These are phyloP conservation scores for Wallemia mellicola DNA, from an alignment of 1,284 basidiomycete genomes.

Conservation along the genomic window DNA sequence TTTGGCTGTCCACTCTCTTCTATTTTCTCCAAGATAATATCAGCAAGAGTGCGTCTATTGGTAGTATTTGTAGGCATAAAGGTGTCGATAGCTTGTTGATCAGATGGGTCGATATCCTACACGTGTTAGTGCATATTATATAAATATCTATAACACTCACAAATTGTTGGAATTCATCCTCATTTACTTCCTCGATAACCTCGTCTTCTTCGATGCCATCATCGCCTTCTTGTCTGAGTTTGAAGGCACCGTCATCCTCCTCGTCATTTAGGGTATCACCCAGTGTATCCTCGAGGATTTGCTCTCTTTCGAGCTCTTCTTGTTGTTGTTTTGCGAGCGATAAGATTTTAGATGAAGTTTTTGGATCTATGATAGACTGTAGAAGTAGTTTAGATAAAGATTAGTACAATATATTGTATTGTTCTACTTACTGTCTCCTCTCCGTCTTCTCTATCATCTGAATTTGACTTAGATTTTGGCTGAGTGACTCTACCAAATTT, in stretches of 20 bases:
- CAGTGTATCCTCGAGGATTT: conserved; percentile 13
- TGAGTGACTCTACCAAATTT: not conserved
- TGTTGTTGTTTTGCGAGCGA: conserved; percentile 79
- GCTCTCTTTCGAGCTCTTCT: conserved; percentile 42
- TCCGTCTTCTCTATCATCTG: not conserved
- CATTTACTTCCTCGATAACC: conserved; percentile 22
- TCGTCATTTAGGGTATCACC: conserved; percentile 27
- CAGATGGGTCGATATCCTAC: conserved; percentile 70
- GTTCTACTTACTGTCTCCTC: too few species aligned
- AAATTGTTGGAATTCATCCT: too few species aligned
- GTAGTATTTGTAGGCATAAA: conserved; percentile 22
- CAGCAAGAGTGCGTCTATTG: conserved; percentile 49
- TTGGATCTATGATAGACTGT: conserved; percentile 34
- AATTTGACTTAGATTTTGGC: not conserved
- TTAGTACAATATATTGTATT: too few species aligned
- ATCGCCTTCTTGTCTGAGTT: conserved; percentile 12
- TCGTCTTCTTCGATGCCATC: conserved; percentile 14
- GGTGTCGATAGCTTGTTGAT: conserved; percentile 53
- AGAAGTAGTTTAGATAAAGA: not conserved
- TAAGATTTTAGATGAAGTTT: conserved; percentile 65
- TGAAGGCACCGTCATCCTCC: conserved; percentile 17
- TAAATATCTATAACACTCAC: too few species aligned
- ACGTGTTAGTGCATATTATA: too few species aligned
- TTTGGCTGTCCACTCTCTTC: conserved; percentile 9
- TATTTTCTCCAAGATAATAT: conserved; percentile 83